Conservation (phyloP, 2,329 filamentous ascomycete species). For the Didymosphaeria variabile region DNA sequence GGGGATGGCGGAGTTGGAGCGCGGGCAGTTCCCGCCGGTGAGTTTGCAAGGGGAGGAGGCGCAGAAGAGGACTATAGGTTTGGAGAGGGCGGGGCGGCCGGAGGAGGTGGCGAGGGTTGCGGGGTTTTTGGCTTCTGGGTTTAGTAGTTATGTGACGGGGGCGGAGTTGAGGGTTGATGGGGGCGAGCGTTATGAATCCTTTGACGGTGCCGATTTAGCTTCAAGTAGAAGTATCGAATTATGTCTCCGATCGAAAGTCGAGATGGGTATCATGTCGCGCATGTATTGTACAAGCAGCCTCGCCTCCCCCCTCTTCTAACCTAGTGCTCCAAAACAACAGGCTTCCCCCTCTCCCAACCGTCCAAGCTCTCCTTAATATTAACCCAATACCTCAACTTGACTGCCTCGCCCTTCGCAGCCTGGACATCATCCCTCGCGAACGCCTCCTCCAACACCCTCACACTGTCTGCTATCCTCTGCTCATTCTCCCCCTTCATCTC, state of each 20-base stretch:
- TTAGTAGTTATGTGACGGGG: conserved; percentile 70
- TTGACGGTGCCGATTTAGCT: conserved; percentile 48
- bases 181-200: conserved; percentile 55
- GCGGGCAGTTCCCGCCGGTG: conserved; percentile 64
- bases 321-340: conserved; percentile 65
- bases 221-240: neutral
- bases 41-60: conserved; percentile 60
- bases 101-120: conserved; percentile 68
- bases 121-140: conserved; percentile 69
- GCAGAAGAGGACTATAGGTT: conserved; percentile 62
- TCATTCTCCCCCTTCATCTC: conserved; percentile 72
- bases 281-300: conserved; percentile 2
- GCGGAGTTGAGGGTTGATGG: conserved; percentile 70
- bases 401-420: conserved; percentile 73
- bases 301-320: too few relatives aligned
- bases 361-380: conserved; percentile 83
- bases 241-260: neutral
- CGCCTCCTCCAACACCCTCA: conserved; percentile 67
- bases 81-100: conserved; percentile 66
- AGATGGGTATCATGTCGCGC: neutral
- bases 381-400: conserved; percentile 87
- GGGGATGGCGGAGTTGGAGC: conserved; percentile 54
- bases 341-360: conserved; percentile 83
- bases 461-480: conserved; percentile 69
- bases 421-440: conserved; percentile 74